These are phyloP conservation scores for Lepidium sativum DNA, from an alignment of 345 rosid genomes.

Conservation along the genomic window DNA sequence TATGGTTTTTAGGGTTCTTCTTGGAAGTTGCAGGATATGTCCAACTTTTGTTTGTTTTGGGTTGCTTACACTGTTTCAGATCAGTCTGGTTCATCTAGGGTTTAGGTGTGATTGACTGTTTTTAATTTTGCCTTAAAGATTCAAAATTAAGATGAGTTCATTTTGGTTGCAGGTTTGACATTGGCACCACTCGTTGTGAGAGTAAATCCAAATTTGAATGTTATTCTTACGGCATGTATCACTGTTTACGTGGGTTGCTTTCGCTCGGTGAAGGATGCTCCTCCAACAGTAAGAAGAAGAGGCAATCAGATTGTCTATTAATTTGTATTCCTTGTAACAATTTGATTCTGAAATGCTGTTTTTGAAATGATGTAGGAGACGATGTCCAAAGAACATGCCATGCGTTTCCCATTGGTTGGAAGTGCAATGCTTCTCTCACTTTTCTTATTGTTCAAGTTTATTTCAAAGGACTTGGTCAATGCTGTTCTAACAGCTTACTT, in stretches of 20 bases:
- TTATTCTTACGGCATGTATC: constrained; percentile 80
- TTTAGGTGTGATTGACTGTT: constrained; percentile 13
- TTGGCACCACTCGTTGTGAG: constrained; percentile 86
- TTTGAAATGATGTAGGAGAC: constrained; percentile 60
- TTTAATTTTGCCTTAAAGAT: background rate
- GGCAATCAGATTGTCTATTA: background rate
- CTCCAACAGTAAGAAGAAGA: constrained; percentile 58
- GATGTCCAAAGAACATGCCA: constrained; percentile 95
- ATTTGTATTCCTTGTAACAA: background rate
- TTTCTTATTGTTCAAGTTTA: constrained; percentile 91
- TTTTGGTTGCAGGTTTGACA: constrained; percentile 57
- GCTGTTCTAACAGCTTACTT: constrained; percentile 91
- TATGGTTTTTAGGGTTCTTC: background rate
- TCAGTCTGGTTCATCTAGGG: constrained; percentile 16
- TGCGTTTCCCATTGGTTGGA: constrained; percentile 98
- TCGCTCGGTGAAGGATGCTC: constrained; percentile 95
- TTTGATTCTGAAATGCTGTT: background rate
- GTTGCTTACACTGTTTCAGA: background rate
- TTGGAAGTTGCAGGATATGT: background rate
- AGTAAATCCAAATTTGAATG: constrained; percentile 90
- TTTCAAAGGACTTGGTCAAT: constrained; percentile 91
- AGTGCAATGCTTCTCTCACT: constrained; percentile 95
- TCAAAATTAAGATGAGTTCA: constrained; percentile 1
- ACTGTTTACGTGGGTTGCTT: constrained; percentile 94
- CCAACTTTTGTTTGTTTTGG: background rate